A percentile compares a stretch with the other conserved stretches of the same genome.
Evolutionary conservation across 305 asterid genomes (phyloP).

Genomic region (Nicotiana rustica): DNA sequence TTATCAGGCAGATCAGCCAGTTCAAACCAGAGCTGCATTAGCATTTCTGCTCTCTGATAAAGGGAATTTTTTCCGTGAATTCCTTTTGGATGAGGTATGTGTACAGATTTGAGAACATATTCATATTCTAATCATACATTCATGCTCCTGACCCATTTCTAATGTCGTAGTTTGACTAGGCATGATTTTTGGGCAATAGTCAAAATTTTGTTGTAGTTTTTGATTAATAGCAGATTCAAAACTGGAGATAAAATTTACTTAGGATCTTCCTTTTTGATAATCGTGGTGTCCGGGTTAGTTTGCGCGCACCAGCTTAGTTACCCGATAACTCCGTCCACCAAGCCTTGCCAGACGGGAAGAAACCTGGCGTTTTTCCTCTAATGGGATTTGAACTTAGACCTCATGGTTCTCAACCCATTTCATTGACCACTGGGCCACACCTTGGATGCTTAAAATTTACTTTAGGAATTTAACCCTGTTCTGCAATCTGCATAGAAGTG

Average conservation of each 20-base stretch:
- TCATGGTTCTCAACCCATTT: too few species aligned
- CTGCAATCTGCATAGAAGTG: neutral
- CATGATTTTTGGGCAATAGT: neutral
- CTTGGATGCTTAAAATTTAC: too few species aligned
- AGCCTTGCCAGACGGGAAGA: too few species aligned
- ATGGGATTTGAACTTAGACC: too few species aligned
- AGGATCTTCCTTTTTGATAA: too few species aligned
- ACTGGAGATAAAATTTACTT: neutral
- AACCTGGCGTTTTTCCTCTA: too few species aligned
- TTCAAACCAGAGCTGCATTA: slow-evolving; percentile 95
- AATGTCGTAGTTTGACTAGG: slow-evolving; percentile 16
- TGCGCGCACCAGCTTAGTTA: too few species aligned
- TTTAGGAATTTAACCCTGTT: neutral
- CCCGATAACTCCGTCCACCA: too few species aligned
- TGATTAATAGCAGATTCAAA: neutral
- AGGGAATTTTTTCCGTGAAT: slow-evolving; percentile 94
- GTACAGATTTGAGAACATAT: slow-evolving; percentile 19
- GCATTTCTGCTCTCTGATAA: slow-evolving; percentile 87
- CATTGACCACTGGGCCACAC: too few species aligned
- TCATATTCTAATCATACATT: neutral
- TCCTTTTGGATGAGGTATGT: slow-evolving; percentile 93
- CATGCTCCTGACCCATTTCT: neutral
- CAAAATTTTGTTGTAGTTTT: neutral
- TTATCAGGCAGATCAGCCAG: slow-evolving; percentile 64
- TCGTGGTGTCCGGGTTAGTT: too few species aligned